Evolutionary conservation across 1,139 yeast species (phyloP).

Genomic region (Hyphopichia pseudoburtonii): DNA sequence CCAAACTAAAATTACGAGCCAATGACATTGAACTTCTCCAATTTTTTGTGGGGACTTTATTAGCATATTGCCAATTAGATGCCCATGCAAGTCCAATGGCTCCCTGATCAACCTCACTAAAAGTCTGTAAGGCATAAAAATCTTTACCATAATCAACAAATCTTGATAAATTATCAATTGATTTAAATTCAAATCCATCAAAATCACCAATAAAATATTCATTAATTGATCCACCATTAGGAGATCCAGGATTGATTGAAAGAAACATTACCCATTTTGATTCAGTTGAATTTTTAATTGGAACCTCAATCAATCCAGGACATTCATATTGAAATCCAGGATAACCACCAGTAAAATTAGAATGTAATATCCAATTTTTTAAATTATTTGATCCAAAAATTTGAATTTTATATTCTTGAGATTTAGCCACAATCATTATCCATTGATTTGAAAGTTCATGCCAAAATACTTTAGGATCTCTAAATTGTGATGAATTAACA

Average conservation of each 20-base stretch:
- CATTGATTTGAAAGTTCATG: conserved; percentile 26
- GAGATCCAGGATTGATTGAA: conserved; percentile 37
- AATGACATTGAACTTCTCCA: conserved; percentile 33
- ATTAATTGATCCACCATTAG: conserved; percentile 33
- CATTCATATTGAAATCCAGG: conserved; percentile 38
- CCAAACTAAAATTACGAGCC: conserved; percentile 24
- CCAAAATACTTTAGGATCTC: conserved; percentile 44
- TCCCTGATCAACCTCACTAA: conserved; percentile 18
- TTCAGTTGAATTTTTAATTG: conserved; percentile 16
- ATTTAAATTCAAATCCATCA: conserved; percentile 28
- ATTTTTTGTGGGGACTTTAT: conserved; percentile 25
- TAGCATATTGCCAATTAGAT: conserved; percentile 37
- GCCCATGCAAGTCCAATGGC: conserved; percentile 36
- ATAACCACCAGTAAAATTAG: conserved; percentile 29
- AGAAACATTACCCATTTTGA: conserved; percentile 31
- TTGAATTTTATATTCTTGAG: conserved; percentile 29
- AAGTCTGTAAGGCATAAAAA: conserved; percentile 32
- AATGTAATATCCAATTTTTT: conserved; percentile 25
- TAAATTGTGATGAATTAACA: conserved; percentile 25
- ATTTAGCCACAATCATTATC: conserved; percentile 32
- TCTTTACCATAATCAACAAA: conserved; percentile 33
- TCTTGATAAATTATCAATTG: conserved; percentile 22
- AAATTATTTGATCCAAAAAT: conserved; percentile 29
- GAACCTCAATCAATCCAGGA: conserved; percentile 28
- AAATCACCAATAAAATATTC: conserved; percentile 40